These are phyloP conservation scores for Cutaneotrichosporon mucoides DNA, from an alignment of 1,284 basidiomycete genomes.

Conservation along the genomic window DNA sequence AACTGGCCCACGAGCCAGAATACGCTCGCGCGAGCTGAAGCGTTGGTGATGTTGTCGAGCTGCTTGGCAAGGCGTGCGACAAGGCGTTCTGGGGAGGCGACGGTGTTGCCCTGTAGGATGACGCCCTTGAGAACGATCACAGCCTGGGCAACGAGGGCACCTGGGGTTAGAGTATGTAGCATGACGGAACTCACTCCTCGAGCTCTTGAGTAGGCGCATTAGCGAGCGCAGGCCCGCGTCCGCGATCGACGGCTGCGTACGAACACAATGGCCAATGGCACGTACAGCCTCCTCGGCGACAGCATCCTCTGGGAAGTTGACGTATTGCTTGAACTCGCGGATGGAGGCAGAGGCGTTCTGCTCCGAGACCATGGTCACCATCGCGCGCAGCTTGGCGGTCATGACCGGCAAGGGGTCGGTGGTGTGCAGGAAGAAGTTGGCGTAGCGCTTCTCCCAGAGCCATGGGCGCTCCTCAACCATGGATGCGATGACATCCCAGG, in stretches of 20 bases:
- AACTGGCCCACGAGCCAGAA: conserved; percentile 89
- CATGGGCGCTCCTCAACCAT: conserved; percentile 62
- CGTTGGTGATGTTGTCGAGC: conserved; percentile 71
- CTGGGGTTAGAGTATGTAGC: neutral
- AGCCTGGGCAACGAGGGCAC: conserved; percentile 65
- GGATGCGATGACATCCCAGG: conserved; percentile 64
- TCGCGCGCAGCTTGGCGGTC: conserved; percentile 65
- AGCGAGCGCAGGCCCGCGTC: conserved; percentile 69
- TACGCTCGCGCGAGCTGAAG: conserved; percentile 74
- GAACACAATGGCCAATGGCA: conserved; percentile 72
- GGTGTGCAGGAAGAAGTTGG: conserved; percentile 64
- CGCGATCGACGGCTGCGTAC: conserved; percentile 61
- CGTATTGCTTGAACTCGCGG: conserved; percentile 78
- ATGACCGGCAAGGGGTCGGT: conserved; percentile 65
- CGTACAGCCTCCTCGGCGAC: conserved; percentile 68
- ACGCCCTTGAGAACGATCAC: conserved; percentile 79
- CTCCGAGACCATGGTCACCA: conserved; percentile 60
- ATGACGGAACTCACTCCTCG: conserved; percentile 54
- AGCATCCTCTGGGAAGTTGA: conserved; percentile 64
- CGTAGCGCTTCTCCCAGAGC: conserved; percentile 59
- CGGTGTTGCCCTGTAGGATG: conserved; percentile 54
- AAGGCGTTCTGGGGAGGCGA: conserved; percentile 57
- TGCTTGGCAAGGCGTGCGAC: conserved; percentile 68
- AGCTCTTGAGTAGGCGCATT: conserved; percentile 64
- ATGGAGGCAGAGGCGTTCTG: conserved; percentile 68